Percentiles rank a stretch among this genome's conserved stretches.
phyloP scores from a whole-genome alignment of 768 basidiomycete genomes.

The Psilocybe azurescens region DNA sequence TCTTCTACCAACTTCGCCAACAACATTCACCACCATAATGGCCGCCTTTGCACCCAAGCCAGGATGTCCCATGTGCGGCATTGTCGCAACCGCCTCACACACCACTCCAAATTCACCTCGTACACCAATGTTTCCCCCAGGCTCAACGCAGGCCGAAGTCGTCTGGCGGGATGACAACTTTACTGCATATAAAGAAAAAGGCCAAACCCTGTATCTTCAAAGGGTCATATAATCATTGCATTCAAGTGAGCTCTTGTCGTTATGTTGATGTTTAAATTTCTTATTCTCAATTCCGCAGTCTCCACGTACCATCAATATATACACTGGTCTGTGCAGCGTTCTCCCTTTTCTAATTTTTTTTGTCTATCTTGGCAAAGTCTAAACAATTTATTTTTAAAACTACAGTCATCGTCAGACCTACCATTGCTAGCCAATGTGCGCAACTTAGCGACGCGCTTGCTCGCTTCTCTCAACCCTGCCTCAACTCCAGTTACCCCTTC shows the following conservation, averaged over 20 bases:
- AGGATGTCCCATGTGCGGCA: conserved; percentile 81
- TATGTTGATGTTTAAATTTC: conserved; percentile 9
- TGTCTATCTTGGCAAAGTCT: not conserved
- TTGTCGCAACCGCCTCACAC: conserved; percentile 61
- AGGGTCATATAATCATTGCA: conserved; percentile 72
- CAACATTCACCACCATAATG: conserved; percentile 17
- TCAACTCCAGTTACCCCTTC: conserved; percentile 41
- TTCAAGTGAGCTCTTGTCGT: conserved; percentile 64
- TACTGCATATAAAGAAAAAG: conserved; percentile 73
- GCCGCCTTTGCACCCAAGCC: conserved; percentile 66
- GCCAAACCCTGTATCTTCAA: conserved; percentile 74
- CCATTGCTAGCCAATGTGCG: conserved; percentile 71
- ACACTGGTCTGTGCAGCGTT: conserved; percentile 55
- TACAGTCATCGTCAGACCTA: conserved; percentile 74
- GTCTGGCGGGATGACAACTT: conserved; percentile 82
- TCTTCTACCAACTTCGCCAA: not conserved
- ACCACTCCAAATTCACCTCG: conserved; percentile 48
- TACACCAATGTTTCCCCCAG: conserved; percentile 49
- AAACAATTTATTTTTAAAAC: not conserved
- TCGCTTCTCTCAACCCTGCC: conserved; percentile 49
- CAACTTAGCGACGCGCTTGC: conserved; percentile 60
- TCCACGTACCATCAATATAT: conserved; percentile 82
- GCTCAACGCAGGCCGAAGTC: conserved; percentile 59
- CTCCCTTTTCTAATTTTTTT: not conserved
- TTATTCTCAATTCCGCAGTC: conserved; percentile 41